A percentile compares a stretch with the other conserved stretches of the same genome.
These are phyloP conservation scores for Hirschfeldia incana DNA, from an alignment of 345 rosid genomes.

Conservation along the genomic window DNA sequence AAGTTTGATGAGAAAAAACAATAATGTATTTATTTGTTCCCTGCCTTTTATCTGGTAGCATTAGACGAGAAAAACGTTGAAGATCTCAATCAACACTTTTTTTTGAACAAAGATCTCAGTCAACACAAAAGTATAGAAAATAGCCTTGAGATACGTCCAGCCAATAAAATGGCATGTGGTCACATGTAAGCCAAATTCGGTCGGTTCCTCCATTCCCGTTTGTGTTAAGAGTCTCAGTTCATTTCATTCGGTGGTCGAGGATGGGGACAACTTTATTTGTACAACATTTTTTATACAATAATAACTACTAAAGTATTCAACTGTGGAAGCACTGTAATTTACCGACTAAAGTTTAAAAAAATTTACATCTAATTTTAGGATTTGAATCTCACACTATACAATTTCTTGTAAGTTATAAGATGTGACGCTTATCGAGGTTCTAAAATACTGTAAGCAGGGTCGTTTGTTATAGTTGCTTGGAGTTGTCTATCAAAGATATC, in stretches of 20 bases:
- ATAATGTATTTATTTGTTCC: neutral
- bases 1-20: neutral
- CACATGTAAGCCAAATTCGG: conserved; percentile 37
- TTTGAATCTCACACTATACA: no score
- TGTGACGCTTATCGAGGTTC: no score
- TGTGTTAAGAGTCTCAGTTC: conserved; percentile 34
- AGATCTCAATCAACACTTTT: conserved; percentile 7
- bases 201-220: conserved; percentile 39
- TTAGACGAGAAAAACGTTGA: conserved; percentile 18
- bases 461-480: no score
- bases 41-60: conserved; percentile 4
- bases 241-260: conserved; percentile 21
- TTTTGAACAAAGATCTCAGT: conserved; percentile 5
- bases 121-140: neutral
- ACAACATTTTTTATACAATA: neutral
- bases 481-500: no score
- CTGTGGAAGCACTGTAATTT: no score
- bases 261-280: conserved; percentile 13
- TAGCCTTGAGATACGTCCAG: neutral
- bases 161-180: conserved; percentile 30
- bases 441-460: no score
- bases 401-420: no score
- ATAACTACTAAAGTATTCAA: neutral
- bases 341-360: no score
- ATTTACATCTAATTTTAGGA: no score